Base-by-base conservation (phyloP, 768 basidiomycete genomes). In the Exsudoporus frostii region DNA sequence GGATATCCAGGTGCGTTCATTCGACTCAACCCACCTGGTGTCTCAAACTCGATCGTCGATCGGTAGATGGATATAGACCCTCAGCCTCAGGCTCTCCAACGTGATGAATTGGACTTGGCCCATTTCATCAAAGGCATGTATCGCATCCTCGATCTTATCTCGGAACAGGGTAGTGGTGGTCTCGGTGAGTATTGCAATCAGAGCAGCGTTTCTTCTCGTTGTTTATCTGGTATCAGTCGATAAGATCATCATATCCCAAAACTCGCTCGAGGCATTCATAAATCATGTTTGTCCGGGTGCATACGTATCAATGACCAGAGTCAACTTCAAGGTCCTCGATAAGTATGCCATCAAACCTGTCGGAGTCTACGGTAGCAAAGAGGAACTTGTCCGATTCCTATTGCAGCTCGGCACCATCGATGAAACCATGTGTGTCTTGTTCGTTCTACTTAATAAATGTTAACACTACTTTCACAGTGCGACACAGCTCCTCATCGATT, bases 211-310 rank as follows among this genome's bases (percentile, higher is more conserved):
- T 33, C 6, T 32, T 33, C 10, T 32, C 9, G 51, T 33, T 1
- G 11, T 46, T 19, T 14, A n/a, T 45, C 9, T 45, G 19, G 27
- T 19, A 45, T 47, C 54, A 83, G 83, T 83, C 34, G 82, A 84
- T 58, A 85, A 86, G 61, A 76, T 85, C 32, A 78, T 86, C 63
- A 85, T 86, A 27, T 71, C 73, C 2, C 80, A 83, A 61, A 67
- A 74, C 4, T 77, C 80, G 4, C 66, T 85, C 13, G 67, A 70
- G 52, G 55, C 68, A 3, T 76, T 85, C 47, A 74, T 81, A 58
- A 79, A 84, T 45, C 61, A 60, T n/a, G 41, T 83, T 9, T 71
- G 60, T 38, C 80, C 83, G 0, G 76, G 79, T 1, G 76, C 84
- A 5, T 85, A 81, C 58, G 55, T 59, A 1, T 79, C 80, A 0